Evolutionary conservation across 352 stramenopile species (phyloP).

Genomic region (Thraustochytrium sp.): DNA sequence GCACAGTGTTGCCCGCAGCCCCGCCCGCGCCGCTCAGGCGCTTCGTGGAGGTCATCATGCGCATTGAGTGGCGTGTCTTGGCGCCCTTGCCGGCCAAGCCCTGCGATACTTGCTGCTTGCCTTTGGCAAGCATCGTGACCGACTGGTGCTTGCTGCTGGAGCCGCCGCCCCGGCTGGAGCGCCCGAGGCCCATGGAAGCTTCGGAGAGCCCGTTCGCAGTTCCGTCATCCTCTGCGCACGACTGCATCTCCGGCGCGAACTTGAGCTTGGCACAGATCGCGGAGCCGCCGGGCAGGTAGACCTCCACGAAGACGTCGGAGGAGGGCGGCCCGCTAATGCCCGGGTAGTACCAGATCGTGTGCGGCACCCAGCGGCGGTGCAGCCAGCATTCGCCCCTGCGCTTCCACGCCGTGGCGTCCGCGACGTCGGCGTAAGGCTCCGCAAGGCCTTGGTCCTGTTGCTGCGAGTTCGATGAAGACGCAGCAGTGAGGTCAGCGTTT

Average conservation of each 20-base stretch:
- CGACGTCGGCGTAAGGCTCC: not conserved
- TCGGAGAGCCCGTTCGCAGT: too few relatives aligned
- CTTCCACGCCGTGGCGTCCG: constrained; percentile 9
- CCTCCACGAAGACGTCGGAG: not conserved
- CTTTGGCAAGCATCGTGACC: too few relatives aligned
- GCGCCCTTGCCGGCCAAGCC: too few relatives aligned
- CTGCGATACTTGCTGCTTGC: too few relatives aligned
- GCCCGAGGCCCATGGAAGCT: too few relatives aligned
- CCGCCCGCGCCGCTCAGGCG: not conserved
- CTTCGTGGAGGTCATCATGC: not conserved
- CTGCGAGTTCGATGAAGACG: too few relatives aligned
- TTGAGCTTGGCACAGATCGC: constrained; percentile 18
- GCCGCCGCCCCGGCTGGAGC: too few relatives aligned
- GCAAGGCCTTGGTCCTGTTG: too few relatives aligned
- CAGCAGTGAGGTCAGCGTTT: not conserved
- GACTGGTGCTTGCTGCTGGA: too few relatives aligned
- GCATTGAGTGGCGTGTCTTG: too few relatives aligned
- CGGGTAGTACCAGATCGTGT: constrained; percentile 38
- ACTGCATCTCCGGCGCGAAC: not conserved
- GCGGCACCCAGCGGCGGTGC: not conserved
- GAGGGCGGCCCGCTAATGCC: constrained; percentile 24
- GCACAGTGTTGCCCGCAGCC: not conserved
- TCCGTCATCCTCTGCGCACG: not conserved
- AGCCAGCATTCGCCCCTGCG: constrained; percentile 11
- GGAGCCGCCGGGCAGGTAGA: not conserved